These are phyloP conservation scores for Mycena albidolilacea DNA, from an alignment of 768 basidiomycete genomes.

Conservation along the genomic window DNA sequence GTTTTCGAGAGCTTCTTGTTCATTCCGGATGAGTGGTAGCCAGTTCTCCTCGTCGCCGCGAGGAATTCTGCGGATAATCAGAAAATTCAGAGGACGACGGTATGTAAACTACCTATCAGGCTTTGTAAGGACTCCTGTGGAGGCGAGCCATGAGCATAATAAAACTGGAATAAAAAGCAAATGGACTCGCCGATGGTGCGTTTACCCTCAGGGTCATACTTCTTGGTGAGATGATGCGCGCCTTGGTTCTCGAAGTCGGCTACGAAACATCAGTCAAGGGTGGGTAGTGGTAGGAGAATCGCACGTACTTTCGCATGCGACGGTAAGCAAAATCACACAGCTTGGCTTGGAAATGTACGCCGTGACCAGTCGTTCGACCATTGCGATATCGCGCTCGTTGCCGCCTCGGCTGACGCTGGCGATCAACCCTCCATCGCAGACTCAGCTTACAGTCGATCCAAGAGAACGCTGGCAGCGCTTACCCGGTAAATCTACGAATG, in stretches of 20 bases:
- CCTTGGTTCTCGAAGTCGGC: neutral
- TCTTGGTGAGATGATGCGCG: neutral
- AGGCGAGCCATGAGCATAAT: neutral
- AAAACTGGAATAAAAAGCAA: neutral
- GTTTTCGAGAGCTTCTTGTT: neutral
- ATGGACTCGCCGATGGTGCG: neutral
- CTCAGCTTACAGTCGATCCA: neutral
- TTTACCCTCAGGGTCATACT: neutral
- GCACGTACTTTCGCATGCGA: neutral
- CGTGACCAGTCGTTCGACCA: neutral
- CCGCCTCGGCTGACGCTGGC: neutral
- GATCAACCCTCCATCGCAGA: neutral
- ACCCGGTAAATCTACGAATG: slow-evolving; percentile 57
- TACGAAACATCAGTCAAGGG: neutral
- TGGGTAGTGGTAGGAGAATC: neutral
- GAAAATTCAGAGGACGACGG: neutral
- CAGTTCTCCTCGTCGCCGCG: neutral
- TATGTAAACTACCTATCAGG: neutral
- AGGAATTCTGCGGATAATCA: neutral
- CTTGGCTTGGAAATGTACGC: neutral
- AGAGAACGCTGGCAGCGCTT: neutral
- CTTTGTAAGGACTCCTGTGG: neutral
- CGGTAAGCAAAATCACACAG: neutral
- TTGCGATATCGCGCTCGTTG: neutral
- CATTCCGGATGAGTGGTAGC: neutral